These are phyloP conservation scores for Whalleya microplaca DNA, from an alignment of 2,329 filamentous ascomycete genomes.

Conservation along the genomic window DNA sequence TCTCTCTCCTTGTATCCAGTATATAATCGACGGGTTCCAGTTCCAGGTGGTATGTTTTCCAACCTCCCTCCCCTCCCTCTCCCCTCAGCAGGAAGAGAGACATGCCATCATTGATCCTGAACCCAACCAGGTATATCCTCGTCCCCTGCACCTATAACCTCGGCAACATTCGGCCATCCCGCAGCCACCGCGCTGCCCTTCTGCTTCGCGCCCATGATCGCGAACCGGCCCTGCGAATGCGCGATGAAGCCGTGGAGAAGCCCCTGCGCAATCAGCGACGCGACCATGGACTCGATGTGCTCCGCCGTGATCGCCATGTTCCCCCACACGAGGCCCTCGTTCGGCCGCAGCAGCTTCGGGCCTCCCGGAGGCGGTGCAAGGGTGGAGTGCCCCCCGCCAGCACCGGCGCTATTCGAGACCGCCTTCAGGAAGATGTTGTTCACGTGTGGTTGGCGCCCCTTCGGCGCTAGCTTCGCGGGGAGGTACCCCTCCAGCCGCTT, in stretches of 20 bases:
- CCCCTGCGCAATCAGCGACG: slow-evolving; percentile 78
- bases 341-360: slow-evolving; percentile 54
- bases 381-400: slow-evolving; percentile 38
- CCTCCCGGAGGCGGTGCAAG: slow-evolving; percentile 54
- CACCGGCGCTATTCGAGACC: slow-evolving; percentile 50
- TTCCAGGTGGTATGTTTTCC: no score
- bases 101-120: slow-evolving; percentile 22
- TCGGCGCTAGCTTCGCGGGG: slow-evolving; percentile 40
- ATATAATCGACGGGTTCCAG: no score
- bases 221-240: slow-evolving; percentile 76
- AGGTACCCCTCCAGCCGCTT: slow-evolving; percentile 62
- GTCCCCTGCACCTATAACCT: slow-evolving; percentile 60
- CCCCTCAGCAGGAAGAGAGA: not conserved
- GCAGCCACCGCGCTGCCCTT: slow-evolving; percentile 66
- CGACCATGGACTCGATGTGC: slow-evolving; percentile 78
- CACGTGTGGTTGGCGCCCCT: slow-evolving; percentile 46
- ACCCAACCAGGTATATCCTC: slow-evolving; percentile 48
- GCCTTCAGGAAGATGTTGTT: slow-evolving; percentile 57
- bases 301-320: slow-evolving; percentile 61
- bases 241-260: slow-evolving; percentile 84
- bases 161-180: slow-evolving; percentile 77
- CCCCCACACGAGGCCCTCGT: slow-evolving; percentile 66
- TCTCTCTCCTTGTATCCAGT: no score
- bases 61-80: not conserved
- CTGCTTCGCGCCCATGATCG: slow-evolving; percentile 76